Evolutionary conservation across 1,139 yeast genomes (phyloP), one percentile per base, ranked within the genome.

Genomic region (Candida glucosophila): DNA sequence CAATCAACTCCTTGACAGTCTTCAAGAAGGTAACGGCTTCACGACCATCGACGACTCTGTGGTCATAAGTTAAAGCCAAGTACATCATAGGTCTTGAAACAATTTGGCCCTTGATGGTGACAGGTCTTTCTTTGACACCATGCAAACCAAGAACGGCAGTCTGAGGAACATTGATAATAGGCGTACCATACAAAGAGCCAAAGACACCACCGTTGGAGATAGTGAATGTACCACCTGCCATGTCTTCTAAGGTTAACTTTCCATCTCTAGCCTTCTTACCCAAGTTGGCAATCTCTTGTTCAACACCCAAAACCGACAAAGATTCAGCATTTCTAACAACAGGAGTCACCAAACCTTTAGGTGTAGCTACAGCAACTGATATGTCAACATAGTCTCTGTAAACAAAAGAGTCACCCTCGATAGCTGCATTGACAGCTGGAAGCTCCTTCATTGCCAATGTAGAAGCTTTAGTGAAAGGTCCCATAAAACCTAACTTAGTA

Each of bases 41-140:
- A 65, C 98, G 82, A 46, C 99, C 99, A 55, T 90, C 99, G 53
- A 92, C 72, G 51, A 90, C 79, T 71, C 98, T 81, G 69, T 90
- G 99, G 56, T 90, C 99, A 57, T 90, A 90, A 33, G 98, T 90
- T 59, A 90, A 77, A 30, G 99, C 99, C 52, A 92, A 67, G 73
- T 90, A 92, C 98, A 92, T 92, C 98, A 90, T 90, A 57, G 99
- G 99, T 69, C 97, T 82, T 22, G 92, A 73, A 43, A 83, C 98
- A 44, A 90, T 73, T 69, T 90, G 90, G 30, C 98, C 98, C 43
- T 90, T 79, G 34, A 90, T 86, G 34, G 92, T 92, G 33, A 90
- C 95, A 28, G 98, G 93, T 70, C 98, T 86, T 59, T 90, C 90
- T 69, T 90, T 92, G 47, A 83, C 83, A 58, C 97, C 97, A 51